These are phyloP conservation scores for Eucalyptus cloeziana DNA, from an alignment of 345 rosid genomes.

Conservation along the genomic window DNA sequence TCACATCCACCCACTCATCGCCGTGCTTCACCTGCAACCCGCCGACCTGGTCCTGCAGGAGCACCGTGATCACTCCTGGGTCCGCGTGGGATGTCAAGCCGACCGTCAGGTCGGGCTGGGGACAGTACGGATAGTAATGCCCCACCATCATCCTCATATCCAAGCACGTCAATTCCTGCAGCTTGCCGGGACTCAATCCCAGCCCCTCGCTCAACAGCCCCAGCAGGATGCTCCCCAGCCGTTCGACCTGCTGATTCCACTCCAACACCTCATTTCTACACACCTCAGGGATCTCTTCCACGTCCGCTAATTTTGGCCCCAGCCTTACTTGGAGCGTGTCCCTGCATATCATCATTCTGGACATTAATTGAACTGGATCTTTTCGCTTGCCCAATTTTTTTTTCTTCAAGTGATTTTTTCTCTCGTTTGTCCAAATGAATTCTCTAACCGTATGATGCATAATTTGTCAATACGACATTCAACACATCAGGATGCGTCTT, in stretches of 20 bases:
- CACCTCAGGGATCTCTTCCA: conserved; percentile 27
- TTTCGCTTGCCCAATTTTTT: neutral
- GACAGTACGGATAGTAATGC: conserved; percentile 41
- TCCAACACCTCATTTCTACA: conserved; percentile 25
- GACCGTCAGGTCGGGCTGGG: conserved; percentile 42
- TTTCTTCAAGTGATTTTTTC: neutral
- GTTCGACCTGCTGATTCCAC: conserved; percentile 15
- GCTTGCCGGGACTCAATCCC: conserved; percentile 10
- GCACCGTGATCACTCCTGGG: conserved; percentile 27
- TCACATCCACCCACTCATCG: conserved; percentile 31
- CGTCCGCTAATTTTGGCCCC: conserved; percentile 1
- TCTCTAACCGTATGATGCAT: neutral
- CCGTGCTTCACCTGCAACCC: conserved; percentile 47
- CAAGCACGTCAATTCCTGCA: conserved; percentile 24
- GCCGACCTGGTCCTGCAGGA: conserved; percentile 28
- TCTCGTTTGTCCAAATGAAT: neutral
- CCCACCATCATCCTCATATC: conserved; percentile 28
- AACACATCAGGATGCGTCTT: neutral
- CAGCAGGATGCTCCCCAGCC: conserved; percentile 20
- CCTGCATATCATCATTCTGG: neutral
- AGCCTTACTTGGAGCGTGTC: conserved; percentile 29
- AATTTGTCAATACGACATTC: neutral
- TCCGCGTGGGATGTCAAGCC: conserved; percentile 35
- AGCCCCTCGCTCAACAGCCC: conserved; percentile 39
- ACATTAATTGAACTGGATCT: neutral